Base-by-base conservation (phyloP, 1,139 yeast species). In the Candida tropicalis region DNA sequence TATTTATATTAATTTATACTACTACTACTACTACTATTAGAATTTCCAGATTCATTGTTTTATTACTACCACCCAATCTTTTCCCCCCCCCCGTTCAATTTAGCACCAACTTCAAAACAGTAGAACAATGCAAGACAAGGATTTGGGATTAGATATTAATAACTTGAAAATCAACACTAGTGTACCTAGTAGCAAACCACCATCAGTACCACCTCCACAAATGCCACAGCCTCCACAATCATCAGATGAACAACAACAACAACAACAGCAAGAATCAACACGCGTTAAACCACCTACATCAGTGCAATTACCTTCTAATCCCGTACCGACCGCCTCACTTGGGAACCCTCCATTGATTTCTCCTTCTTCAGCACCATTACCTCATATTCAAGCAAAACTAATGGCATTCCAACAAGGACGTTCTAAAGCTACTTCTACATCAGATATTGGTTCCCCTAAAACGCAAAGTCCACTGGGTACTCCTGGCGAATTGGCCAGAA, bases 321-420 rank as follows among this genome's bases (percentile, higher is more conserved):
- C 24, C 20, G 13, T 25, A 10, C 31, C 16, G 24, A 8, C 25
- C 7, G 3, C 26, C 10, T 18, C 35, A 18, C 35, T 31, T n/a
- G 35, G 24, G 20, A 31, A 18, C n/a, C 31, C 32, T 16, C 39
- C 39, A 26, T 8, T 36, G 25, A 27, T 25, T 17, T 28, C 31
- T n/a, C 36, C 36, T 13, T 26, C 39, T 18, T 36, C 39, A 11
- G 32, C 32, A 11, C 28, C 36, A 25, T 24, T 27, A 27, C 41
- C 27, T 23, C 41, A 82, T 50, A 75, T 85, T 43, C 93, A 85
- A 62, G 95, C 93, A 1, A 70, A 89, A 50, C 71, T 87, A 39
- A 65, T 84, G 63, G 91, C 91, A 0, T 84, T 85, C 53, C 93
- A 85, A 58, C 86, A 82, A 51, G 80, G 79, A 56, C 68, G 89